Evolutionary conservation across 1,284 basidiomycete species (phyloP), one percentile per base, ranked within the genome.

Genomic region (Cryptococcus floricola): DNA sequence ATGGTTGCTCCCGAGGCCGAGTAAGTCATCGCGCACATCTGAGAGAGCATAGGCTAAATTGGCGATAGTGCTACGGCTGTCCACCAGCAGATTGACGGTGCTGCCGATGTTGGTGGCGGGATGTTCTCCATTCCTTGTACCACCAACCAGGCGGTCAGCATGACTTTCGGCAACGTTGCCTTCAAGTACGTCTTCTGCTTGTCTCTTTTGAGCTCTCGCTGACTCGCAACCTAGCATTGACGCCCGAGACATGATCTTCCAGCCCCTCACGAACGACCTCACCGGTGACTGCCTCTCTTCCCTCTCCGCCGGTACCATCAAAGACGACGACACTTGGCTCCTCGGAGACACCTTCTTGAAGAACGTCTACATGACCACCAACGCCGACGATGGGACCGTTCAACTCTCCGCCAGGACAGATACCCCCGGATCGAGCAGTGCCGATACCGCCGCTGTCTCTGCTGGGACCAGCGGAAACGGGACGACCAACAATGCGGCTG

Each of bases 71-170:
- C 87, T 13, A 70, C 73, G 8, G 80, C 84, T 1, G 77, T 85
- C 25, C 84, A 85, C 67, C 67, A 75, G 55, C 71, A 80, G 39
- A 90, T 90, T 67, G 75, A 80, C 2, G 90, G 89, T 45, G 80
- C 86, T 16, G 43, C 42, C 16, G 48, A 45, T 19, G 83, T 84
- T 65, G 80, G 81, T 2, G 81, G 86, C 60, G 86, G 86, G 46
- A 81, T 83, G 0, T 91, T 87, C 79, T 86, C 82, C 31, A 81
- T 93, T 54, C 89, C 90, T 2, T 93, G 90, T 78, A 86, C 83
- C 4, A 85, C 85, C 18, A 83, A 78, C 56, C 79, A 83, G 27
- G 80, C 74, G 48, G 79, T 94, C 53, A 82, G 87, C 0, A 77
- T 93, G 58, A 82, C 82, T 3, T 88, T 92, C 61, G 85, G 85